Evolutionary conservation across 2,329 filamentous ascomycete species (phyloP).

Genomic region (Alternaria sp.): DNA sequence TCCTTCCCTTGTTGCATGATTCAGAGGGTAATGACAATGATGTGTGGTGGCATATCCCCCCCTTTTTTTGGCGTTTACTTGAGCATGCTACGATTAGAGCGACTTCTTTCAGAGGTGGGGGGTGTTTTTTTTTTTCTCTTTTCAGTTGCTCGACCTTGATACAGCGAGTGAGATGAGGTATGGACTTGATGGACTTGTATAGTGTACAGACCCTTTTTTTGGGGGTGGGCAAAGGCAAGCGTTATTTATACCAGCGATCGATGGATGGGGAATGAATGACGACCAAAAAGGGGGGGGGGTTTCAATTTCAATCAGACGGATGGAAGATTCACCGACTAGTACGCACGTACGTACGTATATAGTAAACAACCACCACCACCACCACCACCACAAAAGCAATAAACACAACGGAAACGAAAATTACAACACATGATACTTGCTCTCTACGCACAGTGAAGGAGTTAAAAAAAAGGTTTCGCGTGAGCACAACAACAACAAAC

Average conservation of each 20-base stretch:
- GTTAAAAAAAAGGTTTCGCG: too few species aligned
- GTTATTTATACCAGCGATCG: slow-evolving; percentile 1
- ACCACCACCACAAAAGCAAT: not conserved
- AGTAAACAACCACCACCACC: not conserved
- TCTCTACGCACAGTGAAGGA: not conserved
- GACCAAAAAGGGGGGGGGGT: not conserved
- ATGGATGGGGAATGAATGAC: not conserved
- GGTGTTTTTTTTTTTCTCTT: too few species aligned
- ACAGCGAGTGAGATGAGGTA: not conserved
- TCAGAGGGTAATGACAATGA: not conserved
- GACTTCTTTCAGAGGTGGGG: not conserved
- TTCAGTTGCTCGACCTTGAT: not conserved
- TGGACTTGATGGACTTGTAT: not conserved
- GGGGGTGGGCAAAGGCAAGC: too few species aligned
- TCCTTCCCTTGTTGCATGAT: not conserved
- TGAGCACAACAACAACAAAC: not conserved
- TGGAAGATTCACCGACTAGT: not conserved
- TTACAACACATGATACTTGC: not conserved
- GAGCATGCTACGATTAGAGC: not conserved
- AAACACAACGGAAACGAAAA: not conserved
- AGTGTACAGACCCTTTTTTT: slow-evolving; percentile 4
- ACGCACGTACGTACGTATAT: not conserved
- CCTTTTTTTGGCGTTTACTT: slow-evolving; percentile 2
- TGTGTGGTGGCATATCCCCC: slow-evolving; percentile 2
- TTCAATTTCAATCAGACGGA: not conserved